Base-by-base conservation (phyloP, 257 asterid genomes). In the Przewalskia tangutica region DNA sequence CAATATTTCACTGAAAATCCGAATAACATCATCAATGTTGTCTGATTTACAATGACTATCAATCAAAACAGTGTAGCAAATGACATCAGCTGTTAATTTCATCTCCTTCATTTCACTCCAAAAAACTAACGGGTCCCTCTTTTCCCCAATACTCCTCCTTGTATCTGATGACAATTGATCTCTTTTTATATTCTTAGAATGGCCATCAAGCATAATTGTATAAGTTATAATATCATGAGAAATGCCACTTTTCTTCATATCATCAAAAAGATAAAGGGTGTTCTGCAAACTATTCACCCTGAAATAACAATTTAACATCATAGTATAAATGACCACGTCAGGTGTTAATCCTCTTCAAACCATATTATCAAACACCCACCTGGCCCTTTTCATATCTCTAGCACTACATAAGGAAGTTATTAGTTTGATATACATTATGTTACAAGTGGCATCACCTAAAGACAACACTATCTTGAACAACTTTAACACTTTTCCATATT, bases 301-400 rank as follows among this genome's bases (percentile, higher is more conserved):
- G 75, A 85, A 95, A 84, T 92, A 93, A 50, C 98, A 97, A 82
- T 91, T 88, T 87, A 95, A 51, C 95, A 93, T 87, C 79, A 89
- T 87, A 20, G 98, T 95, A 85, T 92, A 93, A 48, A 81, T 82
- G 55, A 92, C 82, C 34, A 90, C 84, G 82, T 90, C 95, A n/a
- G 98, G 97, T 76, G 85, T 55, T 46, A 91, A 77, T 32, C 95
- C 95, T 83, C 84, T 87, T 18, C 12, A 16, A 5, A 87, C 58
- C 91, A 92, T 89, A 79, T 81, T 81, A 63, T 90, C 89, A 83
- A 93, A 92, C n/a, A n/a, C n/a, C n/a, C n/a, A n/a, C n/a, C n/a
- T n/a, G n/a, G n/a, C n/a, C n/a, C n/a, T n/a, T n/a, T n/a, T n/a
- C n/a, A n/a, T n/a, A n/a, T n/a, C n/a, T n/a, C n/a, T n/a, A n/a